These are phyloP conservation scores for Niebla homalea DNA, from an alignment of 495 filamentous ascomycete species.

Conservation along the genomic window DNA sequence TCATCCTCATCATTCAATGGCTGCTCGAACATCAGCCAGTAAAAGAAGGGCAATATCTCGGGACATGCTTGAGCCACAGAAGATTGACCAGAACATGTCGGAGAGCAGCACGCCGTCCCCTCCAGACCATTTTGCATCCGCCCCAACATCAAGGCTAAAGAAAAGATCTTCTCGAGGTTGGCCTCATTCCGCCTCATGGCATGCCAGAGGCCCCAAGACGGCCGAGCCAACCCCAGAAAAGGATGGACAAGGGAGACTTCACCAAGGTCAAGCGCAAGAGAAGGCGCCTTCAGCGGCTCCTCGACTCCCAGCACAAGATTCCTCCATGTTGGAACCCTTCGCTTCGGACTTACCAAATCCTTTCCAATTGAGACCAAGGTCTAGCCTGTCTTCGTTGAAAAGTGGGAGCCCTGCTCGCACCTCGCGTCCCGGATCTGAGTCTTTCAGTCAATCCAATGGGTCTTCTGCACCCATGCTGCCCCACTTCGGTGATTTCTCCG, in stretches of 20 bases:
- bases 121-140: constrained; percentile 21
- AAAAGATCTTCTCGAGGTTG: constrained; percentile 12
- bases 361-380: constrained; percentile 69
- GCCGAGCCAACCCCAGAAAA: constrained; percentile 8
- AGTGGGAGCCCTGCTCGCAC: constrained; percentile 52
- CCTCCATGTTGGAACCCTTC: constrained; percentile 20
- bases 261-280: constrained; percentile 27
- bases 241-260: constrained; percentile 7
- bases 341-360: constrained; percentile 42
- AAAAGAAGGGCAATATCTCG: constrained; percentile 32
- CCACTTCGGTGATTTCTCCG: constrained; percentile 23
- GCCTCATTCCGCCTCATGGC: constrained; percentile 9
- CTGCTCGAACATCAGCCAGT: constrained; percentile 24
- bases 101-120: constrained; percentile 14
- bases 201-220: constrained; percentile 7
- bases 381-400: constrained; percentile 54
- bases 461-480: constrained; percentile 54
- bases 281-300: constrained; percentile 21
- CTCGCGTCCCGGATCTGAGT: constrained; percentile 52
- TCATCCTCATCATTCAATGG: constrained; percentile 33
- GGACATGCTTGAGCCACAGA: constrained; percentile 25
- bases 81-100: constrained; percentile 21
- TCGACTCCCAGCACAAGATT: constrained; percentile 16
- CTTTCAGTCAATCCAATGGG: constrained; percentile 56
- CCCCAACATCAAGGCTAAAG: constrained; percentile 15